Percentiles rank a stretch among this genome's conserved stretches.
Conservation (phyloP, 805 yeast species). For the Barnettozyma botsteinii region DNA sequence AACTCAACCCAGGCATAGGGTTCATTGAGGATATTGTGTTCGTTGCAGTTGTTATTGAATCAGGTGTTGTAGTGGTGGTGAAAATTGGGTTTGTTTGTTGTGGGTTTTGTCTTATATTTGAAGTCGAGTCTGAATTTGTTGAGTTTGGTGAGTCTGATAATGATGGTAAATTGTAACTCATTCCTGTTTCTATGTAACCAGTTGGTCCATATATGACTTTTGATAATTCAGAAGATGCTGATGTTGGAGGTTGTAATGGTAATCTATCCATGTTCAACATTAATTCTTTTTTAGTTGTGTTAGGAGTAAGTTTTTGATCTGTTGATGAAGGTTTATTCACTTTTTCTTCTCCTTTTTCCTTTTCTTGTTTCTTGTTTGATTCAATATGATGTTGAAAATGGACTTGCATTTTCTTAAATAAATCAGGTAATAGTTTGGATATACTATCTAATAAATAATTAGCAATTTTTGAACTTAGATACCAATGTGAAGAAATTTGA, state of each 20-base stretch:
- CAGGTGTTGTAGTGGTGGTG: background rate
- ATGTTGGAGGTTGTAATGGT: background rate
- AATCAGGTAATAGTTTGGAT: conserved; percentile 35
- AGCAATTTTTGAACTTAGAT: conserved; percentile 40
- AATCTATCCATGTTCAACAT: too few relatives aligned
- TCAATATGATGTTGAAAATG: conserved; percentile 23
- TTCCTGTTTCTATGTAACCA: conserved; percentile 8
- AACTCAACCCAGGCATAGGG: background rate
- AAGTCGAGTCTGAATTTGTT: background rate
- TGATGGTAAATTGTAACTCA: conserved; percentile 14
- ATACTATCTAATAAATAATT: conserved; percentile 43
- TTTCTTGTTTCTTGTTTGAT: conserved; percentile 5
- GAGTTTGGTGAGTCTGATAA: background rate
- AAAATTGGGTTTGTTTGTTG: background rate
- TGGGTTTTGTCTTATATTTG: background rate
- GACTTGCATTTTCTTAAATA: conserved; percentile 33
- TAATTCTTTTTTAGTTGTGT: too few relatives aligned
- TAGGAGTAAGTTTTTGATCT: background rate
- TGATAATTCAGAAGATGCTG: background rate
- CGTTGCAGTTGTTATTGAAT: background rate
- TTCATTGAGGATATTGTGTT: background rate
- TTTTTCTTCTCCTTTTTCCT: background rate
- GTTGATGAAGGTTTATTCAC: background rate
- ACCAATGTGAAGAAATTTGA: conserved; percentile 48
- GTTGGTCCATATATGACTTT: conserved; percentile 5